These are phyloP conservation scores for Vigna unguiculata DNA, from an alignment of 306 rosid genomes.

Conservation along the genomic window DNA sequence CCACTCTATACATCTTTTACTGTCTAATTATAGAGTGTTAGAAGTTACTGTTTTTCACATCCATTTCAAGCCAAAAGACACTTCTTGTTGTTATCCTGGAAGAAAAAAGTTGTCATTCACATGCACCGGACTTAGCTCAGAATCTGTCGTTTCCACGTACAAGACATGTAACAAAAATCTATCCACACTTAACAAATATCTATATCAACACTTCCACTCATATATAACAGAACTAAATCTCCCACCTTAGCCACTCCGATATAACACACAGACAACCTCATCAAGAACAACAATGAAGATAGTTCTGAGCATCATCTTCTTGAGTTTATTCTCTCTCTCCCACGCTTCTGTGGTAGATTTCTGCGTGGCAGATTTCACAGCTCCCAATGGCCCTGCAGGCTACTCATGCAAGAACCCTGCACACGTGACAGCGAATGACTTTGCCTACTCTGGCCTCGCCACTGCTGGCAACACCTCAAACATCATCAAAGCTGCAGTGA, in stretches of 20 bases:
- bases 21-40: too few relatives aligned
- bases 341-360: constrained; percentile 76
- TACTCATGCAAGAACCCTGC: constrained; percentile 69
- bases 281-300: constrained; percentile 40
- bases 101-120: constrained; percentile 53
- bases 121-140: constrained; percentile 47
- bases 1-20: too few relatives aligned
- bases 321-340: constrained; percentile 53
- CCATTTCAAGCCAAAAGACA: constrained; percentile 53
- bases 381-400: constrained; percentile 69
- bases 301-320: constrained; percentile 51
- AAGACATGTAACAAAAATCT: constrained; percentile 4
- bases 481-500: constrained; percentile 71
- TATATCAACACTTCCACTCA: constrained; percentile 35
- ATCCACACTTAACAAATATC: too few relatives aligned
- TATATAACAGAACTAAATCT: constrained; percentile 25
- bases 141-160: constrained; percentile 46
- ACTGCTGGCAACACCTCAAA: constrained; percentile 74
- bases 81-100: constrained; percentile 49
- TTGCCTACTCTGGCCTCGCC: constrained; percentile 64
- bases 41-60: background rate
- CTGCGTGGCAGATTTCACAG: constrained; percentile 72
- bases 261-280: background rate
- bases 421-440: constrained; percentile 62
- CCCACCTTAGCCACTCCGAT: background rate